Percentiles rank a stretch among this genome's conserved stretches.
These are phyloP conservation scores for Huntiella bhutanensis DNA, from an alignment of 2,329 filamentous ascomycete genomes.

Conservation along the genomic window DNA sequence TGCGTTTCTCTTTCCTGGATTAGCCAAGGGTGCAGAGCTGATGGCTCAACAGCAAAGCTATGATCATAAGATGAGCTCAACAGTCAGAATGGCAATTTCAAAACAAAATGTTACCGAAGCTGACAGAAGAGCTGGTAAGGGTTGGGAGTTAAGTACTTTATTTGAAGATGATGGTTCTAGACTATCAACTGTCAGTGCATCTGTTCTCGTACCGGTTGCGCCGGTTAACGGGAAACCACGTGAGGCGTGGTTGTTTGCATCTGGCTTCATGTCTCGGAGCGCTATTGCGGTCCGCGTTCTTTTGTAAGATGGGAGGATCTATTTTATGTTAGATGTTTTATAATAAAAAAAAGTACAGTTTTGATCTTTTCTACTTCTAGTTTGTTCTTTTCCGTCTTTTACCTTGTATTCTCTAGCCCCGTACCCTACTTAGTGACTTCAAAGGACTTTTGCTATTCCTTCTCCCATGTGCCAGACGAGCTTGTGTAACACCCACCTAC, in stretches of 20 bases:
- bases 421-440: too few species aligned
- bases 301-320: constrained; percentile 16
- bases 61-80: constrained; percentile 11
- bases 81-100: constrained; percentile 9
- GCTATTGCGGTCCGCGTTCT: constrained; percentile 34
- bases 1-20: constrained; percentile 32
- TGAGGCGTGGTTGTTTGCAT: constrained; percentile 37
- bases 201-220: constrained; percentile 33
- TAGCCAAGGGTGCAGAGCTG: constrained; percentile 24
- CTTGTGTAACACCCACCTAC: too few species aligned
- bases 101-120: constrained; percentile 8
- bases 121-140: neutral
- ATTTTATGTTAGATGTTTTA: neutral
- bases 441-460: too few species aligned
- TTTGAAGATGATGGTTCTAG: constrained; percentile 37
- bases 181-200: constrained; percentile 30
- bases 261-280: constrained; percentile 31
- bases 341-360: neutral
- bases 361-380: neutral
- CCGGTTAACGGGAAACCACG: constrained; percentile 25
- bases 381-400: neutral
- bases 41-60: constrained; percentile 16
- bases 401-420: too few species aligned
- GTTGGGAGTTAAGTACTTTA: constrained; percentile 28
- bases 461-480: too few species aligned